Conservation (phyloP, 331 rosid genomes). For the Stylosanthes scabra region DNA sequence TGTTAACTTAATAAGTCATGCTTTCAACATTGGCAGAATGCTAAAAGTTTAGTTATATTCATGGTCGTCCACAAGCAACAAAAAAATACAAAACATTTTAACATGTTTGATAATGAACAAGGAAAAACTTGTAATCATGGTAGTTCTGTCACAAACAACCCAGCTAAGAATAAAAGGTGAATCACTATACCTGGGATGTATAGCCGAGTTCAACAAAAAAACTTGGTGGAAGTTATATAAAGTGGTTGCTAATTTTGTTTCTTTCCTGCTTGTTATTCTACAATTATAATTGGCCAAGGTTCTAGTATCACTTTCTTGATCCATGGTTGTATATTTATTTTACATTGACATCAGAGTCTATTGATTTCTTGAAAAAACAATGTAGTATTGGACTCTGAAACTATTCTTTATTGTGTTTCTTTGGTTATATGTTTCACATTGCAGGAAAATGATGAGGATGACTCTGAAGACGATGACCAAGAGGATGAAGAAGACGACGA, state of each 20-base stretch:
- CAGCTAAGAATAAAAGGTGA: not conserved
- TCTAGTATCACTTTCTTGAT: too few species aligned
- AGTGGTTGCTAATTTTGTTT: not conserved
- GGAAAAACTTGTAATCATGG: not conserved
- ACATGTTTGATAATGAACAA: constrained; percentile 9
- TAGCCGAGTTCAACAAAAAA: not conserved
- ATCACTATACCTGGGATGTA: not conserved
- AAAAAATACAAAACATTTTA: not conserved
- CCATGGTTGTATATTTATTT: too few species aligned
- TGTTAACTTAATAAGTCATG: not conserved
- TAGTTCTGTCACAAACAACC: not conserved
- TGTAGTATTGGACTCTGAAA: too few species aligned
- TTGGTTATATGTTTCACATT: not conserved
- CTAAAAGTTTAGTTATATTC: constrained; percentile 19
- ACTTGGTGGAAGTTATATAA: not conserved
- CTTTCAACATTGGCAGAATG: not conserved
- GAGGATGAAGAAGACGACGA: constrained; percentile 42
- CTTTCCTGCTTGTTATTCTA: not conserved
- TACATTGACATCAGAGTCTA: too few species aligned
- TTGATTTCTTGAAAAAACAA: too few species aligned
- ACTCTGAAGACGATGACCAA: constrained; percentile 60
- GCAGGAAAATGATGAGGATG: constrained; percentile 78
- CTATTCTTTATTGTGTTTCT: too few species aligned
- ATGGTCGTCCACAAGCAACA: not conserved
- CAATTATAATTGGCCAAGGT: too few species aligned